These are phyloP conservation scores for Blepharisma undulans DNA, from an alignment of 169 alveolate genomes.

Conservation along the genomic window DNA sequence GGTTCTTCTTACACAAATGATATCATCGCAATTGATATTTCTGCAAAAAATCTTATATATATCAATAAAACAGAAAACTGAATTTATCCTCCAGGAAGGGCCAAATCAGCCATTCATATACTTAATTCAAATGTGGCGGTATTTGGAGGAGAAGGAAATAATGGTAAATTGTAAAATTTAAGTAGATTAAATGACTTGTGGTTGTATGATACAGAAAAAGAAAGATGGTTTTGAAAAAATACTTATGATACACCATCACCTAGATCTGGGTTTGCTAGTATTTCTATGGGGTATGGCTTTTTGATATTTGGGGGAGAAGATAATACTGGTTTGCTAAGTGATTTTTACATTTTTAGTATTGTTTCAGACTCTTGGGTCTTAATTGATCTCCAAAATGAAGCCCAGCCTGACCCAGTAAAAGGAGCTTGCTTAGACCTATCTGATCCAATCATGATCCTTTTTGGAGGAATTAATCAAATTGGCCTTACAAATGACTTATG, in stretches of 20 bases:
- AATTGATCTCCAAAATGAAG: background rate
- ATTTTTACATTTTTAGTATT: background rate
- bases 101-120: no score
- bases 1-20: no score
- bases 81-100: no score
- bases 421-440: background rate
- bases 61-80: no score
- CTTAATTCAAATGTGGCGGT: no score
- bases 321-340: background rate
- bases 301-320: background rate
- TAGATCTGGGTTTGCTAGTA: background rate
- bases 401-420: background rate
- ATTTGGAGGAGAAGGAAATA: no score
- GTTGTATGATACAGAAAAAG: no score
- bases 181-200: no score
- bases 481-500: background rate
- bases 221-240: no score
- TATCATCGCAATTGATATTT: no score
- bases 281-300: background rate
- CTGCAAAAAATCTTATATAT: no score
- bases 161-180: no score
- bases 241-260: conserved; percentile 23
- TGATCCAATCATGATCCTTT: background rate
- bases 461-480: background rate
- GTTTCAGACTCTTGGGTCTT: background rate